phyloP scores from a whole-genome alignment of 108 stramenopile species.

The Poteriospumella lacustris region DNA sequence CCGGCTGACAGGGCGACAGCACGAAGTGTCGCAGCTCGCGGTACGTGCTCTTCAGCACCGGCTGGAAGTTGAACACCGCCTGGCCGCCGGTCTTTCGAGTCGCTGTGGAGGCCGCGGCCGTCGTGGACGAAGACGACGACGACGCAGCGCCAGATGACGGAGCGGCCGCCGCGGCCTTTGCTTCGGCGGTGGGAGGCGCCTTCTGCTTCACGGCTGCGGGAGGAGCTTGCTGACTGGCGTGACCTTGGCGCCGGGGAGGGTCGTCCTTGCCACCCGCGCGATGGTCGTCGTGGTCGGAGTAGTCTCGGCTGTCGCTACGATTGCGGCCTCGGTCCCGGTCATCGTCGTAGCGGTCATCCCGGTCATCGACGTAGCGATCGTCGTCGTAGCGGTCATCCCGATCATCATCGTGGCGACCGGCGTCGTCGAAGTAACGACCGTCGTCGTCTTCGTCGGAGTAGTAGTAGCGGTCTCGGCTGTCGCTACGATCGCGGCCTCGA shows the following conservation, averaged over 20 bases:
- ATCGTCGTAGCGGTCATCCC: not conserved
- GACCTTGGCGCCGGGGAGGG: not conserved
- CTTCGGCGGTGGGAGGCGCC: not conserved
- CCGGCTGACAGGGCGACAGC: constrained; percentile 34
- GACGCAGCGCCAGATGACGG: not conserved
- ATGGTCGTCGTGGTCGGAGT: not conserved
- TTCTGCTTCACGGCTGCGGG: not conserved
- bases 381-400: not conserved
- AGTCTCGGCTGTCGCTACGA: not conserved
- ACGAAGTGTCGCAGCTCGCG: constrained; percentile 33
- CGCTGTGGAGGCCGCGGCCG: not conserved
- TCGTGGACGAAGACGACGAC: not conserved
- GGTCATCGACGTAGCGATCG: not conserved
- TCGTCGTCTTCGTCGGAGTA: not conserved
- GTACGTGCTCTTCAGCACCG: not conserved
- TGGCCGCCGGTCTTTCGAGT: not conserved
- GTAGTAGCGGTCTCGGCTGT: not conserved
- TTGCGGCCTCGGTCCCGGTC: not conserved
- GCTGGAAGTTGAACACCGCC: constrained; percentile 2
- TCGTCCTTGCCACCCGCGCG: not conserved
- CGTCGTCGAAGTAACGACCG: not conserved
- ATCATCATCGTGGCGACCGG: not conserved
- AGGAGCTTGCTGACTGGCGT: not conserved
- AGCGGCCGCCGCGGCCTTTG: not conserved
- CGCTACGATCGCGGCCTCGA: not conserved